A percentile compares a stretch with the other conserved stretches of the same genome.
These are phyloP conservation scores for Quercus rubra DNA, from an alignment of 306 rosid species.

Conservation along the genomic window DNA sequence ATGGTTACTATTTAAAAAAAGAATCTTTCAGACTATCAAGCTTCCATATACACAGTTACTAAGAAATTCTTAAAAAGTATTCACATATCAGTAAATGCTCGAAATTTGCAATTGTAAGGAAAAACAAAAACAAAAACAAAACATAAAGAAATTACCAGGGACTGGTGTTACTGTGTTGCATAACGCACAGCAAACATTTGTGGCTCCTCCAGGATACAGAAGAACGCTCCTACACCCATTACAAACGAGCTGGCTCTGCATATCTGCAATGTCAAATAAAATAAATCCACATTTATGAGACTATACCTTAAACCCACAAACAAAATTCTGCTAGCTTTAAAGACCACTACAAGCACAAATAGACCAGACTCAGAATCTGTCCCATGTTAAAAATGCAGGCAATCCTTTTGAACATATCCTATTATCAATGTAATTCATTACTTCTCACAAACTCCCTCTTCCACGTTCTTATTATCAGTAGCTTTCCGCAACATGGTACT, in stretches of 20 bases:
- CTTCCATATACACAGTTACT: not conserved
- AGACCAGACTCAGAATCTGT: no score
- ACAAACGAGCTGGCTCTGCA: conserved; percentile 98
- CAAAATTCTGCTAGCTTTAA: no score
- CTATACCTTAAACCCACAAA: no score
- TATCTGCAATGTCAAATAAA: conserved; percentile 50
- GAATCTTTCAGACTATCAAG: not conserved
- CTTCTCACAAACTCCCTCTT: no score
- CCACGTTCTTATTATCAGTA: no score
- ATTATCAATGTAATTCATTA: no score
- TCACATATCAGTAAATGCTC: not conserved
- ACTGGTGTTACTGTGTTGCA: conserved; percentile 82
- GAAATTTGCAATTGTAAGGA: not conserved
- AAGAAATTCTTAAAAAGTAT: not conserved
- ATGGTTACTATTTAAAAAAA: not conserved
- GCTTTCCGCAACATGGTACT: no score
- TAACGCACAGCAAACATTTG: conserved; percentile 91
- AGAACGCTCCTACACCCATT: conserved; percentile 85
- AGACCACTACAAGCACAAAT: no score
- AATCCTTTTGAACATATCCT: no score
- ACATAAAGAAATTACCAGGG: conserved; percentile 49
- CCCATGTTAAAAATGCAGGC: no score
- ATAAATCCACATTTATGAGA: not conserved
- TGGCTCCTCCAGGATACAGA: conserved; percentile 93
- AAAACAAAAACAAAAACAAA: not conserved